Conservation (phyloP, 225 moss, liverwort and hornwort genomes). For the Physcomitrium patens region DNA sequence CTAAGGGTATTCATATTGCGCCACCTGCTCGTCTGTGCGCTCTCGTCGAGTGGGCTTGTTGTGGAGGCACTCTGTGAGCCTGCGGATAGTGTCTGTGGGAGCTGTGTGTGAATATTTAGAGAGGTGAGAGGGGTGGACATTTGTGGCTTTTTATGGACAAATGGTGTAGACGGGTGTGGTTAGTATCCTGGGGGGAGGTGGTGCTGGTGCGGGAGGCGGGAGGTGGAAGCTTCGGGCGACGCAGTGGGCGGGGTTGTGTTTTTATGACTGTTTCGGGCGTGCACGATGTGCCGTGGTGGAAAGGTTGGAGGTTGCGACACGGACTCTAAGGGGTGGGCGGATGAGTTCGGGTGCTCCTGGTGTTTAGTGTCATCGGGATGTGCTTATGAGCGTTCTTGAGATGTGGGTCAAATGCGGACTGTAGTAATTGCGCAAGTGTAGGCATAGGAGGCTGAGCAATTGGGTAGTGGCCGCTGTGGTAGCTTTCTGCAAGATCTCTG, state of each 20-base stretch:
- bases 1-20: no score
- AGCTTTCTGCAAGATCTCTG: neutral
- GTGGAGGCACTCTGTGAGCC: no score
- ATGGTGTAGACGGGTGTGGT: constrained; percentile 12
- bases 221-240: neutral
- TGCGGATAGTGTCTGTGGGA: no score
- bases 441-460: neutral
- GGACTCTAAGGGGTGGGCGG: no score
- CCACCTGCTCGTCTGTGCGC: no score
- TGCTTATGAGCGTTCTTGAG: neutral
- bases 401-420: neutral
- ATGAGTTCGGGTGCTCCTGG: neutral
- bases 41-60: neutral
- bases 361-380: neutral
- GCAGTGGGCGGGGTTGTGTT: neutral
- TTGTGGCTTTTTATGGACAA: constrained; percentile 10
- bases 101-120: neutral
- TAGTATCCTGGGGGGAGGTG: neutral
- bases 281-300: neutral
- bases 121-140: neutral
- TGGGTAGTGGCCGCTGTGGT: neutral
- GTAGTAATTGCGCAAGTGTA: neutral
- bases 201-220: neutral
- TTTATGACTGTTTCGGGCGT: neutral
- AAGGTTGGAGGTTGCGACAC: neutral